Percentiles rank a stretch among this genome's conserved stretches.
These are phyloP conservation scores for Eutrema heterophyllum DNA, from an alignment of 345 rosid genomes.

Conservation along the genomic window DNA sequence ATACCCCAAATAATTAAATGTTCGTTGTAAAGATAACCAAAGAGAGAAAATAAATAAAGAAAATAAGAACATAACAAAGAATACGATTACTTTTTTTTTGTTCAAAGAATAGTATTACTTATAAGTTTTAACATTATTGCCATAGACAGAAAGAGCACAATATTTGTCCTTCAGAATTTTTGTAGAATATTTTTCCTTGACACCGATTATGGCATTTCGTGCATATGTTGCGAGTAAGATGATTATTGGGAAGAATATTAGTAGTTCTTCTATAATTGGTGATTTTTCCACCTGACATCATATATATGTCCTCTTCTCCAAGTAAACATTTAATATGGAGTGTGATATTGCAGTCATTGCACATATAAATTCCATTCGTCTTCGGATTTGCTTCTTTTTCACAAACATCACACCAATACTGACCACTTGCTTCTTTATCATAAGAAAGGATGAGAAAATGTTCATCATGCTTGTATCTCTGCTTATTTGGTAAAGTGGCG, in stretches of 20 bases:
- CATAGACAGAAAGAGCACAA: no score
- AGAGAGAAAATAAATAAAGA: no score
- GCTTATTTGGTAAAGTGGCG: neutral
- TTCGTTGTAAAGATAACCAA: no score
- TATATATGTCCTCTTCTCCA: neutral
- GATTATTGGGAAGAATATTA: neutral
- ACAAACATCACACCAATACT: neutral
- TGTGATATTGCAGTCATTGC: neutral
- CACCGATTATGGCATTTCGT: neutral
- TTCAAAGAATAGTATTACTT: no score
- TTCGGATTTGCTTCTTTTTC: neutral
- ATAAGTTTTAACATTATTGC: no score
- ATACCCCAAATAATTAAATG: no score
- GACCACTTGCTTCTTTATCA: neutral
- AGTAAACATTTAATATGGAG: neutral
- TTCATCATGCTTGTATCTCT: neutral
- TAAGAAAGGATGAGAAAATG: neutral
- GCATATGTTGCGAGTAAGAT: neutral
- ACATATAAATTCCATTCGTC: neutral
- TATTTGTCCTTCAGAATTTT: neutral
- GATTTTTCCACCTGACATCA: neutral
- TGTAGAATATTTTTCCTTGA: neutral
- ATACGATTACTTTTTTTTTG: no score
- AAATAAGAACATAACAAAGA: no score
- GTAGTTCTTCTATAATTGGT: neutral